These are phyloP conservation scores for Kluyveromyces dobzhanskii DNA, from an alignment of 805 yeast genomes.

Conservation along the genomic window DNA sequence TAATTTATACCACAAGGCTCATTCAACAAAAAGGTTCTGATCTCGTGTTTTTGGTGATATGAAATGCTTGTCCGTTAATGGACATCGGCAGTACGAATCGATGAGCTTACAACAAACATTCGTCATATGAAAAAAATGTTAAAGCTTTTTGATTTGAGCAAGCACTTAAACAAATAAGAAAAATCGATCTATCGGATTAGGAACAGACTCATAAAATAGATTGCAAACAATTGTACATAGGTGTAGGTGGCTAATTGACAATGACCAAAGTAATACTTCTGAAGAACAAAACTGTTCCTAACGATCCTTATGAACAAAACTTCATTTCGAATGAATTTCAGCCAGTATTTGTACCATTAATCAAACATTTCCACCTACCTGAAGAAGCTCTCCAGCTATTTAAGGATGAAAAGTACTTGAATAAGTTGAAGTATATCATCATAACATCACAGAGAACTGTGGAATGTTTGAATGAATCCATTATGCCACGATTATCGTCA, in stretches of 20 bases:
- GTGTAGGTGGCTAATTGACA: too few species aligned
- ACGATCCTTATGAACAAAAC: conserved; percentile 52
- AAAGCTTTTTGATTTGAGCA: too few species aligned
- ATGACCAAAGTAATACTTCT: conserved; percentile 40
- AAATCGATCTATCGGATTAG: too few species aligned
- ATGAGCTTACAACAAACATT: too few species aligned
- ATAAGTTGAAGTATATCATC: conserved; percentile 44
- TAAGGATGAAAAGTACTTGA: conserved; percentile 34
- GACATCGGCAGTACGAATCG: too few species aligned
- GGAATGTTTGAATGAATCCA: conserved; percentile 53
- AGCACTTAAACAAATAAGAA: too few species aligned
- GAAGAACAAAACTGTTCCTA: conserved; percentile 64
- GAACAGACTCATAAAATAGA: too few species aligned
- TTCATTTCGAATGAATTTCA: conserved; percentile 32
- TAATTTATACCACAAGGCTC: neutral
- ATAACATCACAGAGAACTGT: conserved; percentile 91
- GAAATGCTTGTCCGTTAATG: too few species aligned
- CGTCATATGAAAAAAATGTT: too few species aligned
- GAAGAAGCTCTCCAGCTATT: conserved; percentile 38
- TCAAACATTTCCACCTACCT: conserved; percentile 53
- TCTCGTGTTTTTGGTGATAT: too few species aligned
- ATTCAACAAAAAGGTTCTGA: neutral
- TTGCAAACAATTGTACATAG: too few species aligned
- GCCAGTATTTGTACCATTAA: conserved; percentile 62
- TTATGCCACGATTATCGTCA: conserved; percentile 22